These are phyloP conservation scores for Tulasnella sp. DNA, from an alignment of 768 basidiomycete genomes.

Conservation along the genomic window DNA sequence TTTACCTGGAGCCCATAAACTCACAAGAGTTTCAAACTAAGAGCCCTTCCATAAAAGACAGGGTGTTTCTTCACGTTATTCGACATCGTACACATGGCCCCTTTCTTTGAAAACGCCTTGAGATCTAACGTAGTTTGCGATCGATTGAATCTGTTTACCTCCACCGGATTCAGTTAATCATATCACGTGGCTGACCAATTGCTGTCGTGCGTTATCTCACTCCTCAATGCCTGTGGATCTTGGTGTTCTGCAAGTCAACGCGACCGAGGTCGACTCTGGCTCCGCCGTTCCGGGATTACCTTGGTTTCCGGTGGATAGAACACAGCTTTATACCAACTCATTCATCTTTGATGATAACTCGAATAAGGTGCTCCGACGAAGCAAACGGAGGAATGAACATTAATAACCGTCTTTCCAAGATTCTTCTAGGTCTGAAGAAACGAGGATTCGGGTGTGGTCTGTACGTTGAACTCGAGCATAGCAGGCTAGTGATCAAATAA, in stretches of 20 bases:
- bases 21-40: no score
- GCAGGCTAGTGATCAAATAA: neutral
- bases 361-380: neutral
- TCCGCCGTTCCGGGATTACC: neutral
- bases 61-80: no score
- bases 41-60: no score
- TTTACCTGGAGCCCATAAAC: no score
- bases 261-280: neutral
- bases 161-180: no score
- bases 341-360: neutral
- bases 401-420: slow-evolving; percentile 16
- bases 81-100: no score
- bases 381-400: neutral
- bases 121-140: no score
- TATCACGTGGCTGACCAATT: no score
- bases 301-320: neutral
- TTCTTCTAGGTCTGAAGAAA: slow-evolving; percentile 24
- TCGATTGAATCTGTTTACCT: no score
- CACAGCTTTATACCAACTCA: neutral
- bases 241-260: neutral
- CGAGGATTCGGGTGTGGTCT: slow-evolving; percentile 21
- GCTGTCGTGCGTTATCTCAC: no score
- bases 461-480: slow-evolving; percentile 2
- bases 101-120: no score
- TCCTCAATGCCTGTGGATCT: neutral